Evolutionary conservation across 2,329 filamentous ascomycete species (phyloP), one percentile per base, ranked within the genome.

Genomic region (Fusarium pseudograminearum): DNA sequence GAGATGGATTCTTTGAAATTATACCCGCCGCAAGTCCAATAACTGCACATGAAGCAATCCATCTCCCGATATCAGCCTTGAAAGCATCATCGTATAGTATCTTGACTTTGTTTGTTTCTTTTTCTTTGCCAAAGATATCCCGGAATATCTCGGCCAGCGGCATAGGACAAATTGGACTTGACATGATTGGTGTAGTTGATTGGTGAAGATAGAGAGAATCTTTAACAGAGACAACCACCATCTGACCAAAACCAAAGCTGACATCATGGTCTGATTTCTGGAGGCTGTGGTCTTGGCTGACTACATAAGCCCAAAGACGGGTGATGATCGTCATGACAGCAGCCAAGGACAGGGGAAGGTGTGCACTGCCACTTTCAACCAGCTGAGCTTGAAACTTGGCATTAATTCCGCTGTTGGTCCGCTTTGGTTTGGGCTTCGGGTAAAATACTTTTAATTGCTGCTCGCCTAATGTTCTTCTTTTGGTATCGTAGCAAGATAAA

Each of bases 1-100:
- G 41, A 5, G 22, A 45, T 3, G 65, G 65, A 4, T 57, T 30
- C 34, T 69, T 69, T 22, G 68, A 71, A n/a, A 71, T 62, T 46
- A 71, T 52, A 16, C 65, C 68, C 0, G 69, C 69, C 15, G 69
- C 22, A 15, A 71, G 61, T 4, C 68, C 69, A 8, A 69, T 41
- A 15, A 67, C 61, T 7, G 47, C 57, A 30, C 57, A 61, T 6
- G 69, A 48, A 30, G 55, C 41, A 50, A 71, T 53, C 53, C 68
- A 69, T 40, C 61, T 65, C 14, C 48, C 69, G 8, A 69, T 52
- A 8, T 69, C 68, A 12, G 65, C 68, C n/a, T 66, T 71, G 22
- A 59, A 69, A 24, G 65, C 50, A 26, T 69, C 45, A 18, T 66
- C 30, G 26, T 71, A 63, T 5, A 69, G 68, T n/a, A 26, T 61